Base-by-base conservation (phyloP, 140 eudicot genomes). In the Cichorium intybus region DNA sequence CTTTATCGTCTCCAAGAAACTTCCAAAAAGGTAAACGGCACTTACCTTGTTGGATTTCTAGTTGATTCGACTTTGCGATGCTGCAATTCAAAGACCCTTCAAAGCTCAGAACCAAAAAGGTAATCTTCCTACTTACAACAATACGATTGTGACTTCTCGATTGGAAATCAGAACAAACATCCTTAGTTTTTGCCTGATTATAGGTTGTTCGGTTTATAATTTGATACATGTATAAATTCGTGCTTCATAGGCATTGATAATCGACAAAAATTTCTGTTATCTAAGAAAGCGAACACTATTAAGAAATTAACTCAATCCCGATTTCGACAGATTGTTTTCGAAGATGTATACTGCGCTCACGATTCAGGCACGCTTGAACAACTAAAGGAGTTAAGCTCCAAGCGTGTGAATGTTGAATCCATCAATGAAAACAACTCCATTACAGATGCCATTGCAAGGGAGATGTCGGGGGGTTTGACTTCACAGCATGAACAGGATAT, bases 401-500 rank as follows among this genome's bases (percentile, higher is more conserved):
- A 59, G 52, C 90, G 95, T 14, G 77, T 82, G 16, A 69, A 63
- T 41, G 80, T 90, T 16, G 86, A 84, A 58, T 78, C 85, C 16
- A 84, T 87, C 16, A 82, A 84, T 18, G 72, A 72, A 10, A 84
- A 75, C 67, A 84, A 81, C 76, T 60, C 60, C 45, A 76, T 90
- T 45, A 75, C 97, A 22, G 81, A 82, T 60, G 97, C 95, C 20
- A 85, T 82, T 66, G 97, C 97, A 7, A 77, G 90, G 65, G 95
- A 87, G 72, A 90, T 87, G 79, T 84, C 93, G 6, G 94, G 95
- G 5, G 97, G 95, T n/a, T 72, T 84, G 35, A 87, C 94, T 29
- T 84, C 85, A 23, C 95, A 79, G 27, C 56, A 55, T 64, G 84
- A 87, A 79, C 97, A 90, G n/a, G 90, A 80, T 60, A 54, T 87